Percentiles rank a stretch among this genome's conserved stretches.
phyloP scores from a whole-genome alignment of 2,329 filamentous ascomycete species.

The Pyrenophora tritici-repentis region DNA sequence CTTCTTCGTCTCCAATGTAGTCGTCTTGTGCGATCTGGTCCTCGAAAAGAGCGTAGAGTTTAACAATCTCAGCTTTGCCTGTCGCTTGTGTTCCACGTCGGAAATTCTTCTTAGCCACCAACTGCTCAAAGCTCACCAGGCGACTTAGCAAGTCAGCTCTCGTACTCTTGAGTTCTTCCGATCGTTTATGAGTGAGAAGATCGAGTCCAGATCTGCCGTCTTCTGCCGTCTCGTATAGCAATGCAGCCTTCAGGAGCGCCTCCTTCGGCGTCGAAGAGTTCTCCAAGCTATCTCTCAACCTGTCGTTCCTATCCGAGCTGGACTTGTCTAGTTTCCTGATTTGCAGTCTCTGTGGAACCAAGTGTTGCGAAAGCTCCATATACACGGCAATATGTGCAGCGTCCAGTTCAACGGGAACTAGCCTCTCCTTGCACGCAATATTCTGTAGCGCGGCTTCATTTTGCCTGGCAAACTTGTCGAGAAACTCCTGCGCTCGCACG shows the following conservation, averaged over 20 bases:
- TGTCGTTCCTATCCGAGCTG: slow-evolving; percentile 44
- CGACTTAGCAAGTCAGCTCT: slow-evolving; percentile 19
- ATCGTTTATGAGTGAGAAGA: slow-evolving; percentile 19
- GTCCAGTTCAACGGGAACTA: slow-evolving; percentile 52
- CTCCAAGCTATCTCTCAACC: slow-evolving; percentile 55
- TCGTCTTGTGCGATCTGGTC: slow-evolving; percentile 19
- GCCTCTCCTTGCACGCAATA: slow-evolving; percentile 52
- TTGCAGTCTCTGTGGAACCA: slow-evolving; percentile 58
- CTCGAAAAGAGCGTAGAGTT: slow-evolving; percentile 27
- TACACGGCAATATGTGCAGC: slow-evolving; percentile 59
- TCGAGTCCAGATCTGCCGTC: slow-evolving; percentile 22
- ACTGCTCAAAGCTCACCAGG: slow-evolving; percentile 25
- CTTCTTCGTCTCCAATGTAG: slow-evolving; percentile 32
- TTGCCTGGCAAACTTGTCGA: slow-evolving; percentile 57
- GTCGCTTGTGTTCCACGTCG: not conserved
- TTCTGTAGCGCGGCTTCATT: slow-evolving; percentile 41
- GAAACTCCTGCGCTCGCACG: slow-evolving; percentile 59
- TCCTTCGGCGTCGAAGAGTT: slow-evolving; percentile 56
- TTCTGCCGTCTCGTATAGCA: slow-evolving; percentile 21
- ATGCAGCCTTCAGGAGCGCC: slow-evolving; percentile 56
- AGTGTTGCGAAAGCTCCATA: slow-evolving; percentile 59
- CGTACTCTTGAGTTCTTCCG: slow-evolving; percentile 16
- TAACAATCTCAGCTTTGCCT: slow-evolving; percentile 4
- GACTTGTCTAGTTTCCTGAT: slow-evolving; percentile 48
- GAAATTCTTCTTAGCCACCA: slow-evolving; percentile 1